Base-by-base conservation (phyloP, 331 rosid genomes). In the Pyrus hybrid region DNA sequence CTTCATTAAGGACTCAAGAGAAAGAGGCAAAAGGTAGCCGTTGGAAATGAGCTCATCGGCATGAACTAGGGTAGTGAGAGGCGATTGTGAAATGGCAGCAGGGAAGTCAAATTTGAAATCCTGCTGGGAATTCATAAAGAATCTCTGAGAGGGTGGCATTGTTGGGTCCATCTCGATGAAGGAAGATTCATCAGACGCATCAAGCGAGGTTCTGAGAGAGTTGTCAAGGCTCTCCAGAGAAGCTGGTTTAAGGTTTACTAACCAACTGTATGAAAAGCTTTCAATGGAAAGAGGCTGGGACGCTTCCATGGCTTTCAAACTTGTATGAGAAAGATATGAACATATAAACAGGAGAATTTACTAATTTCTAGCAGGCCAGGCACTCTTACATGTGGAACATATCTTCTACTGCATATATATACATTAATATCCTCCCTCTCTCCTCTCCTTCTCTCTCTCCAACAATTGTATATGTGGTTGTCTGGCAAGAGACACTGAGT, bases 151-250 rank as follows among this genome's bases (percentile, higher is more conserved):
- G 22, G 99, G 96, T 73, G 99, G 84, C 95, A 86, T 88, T 81
- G 86, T 88, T 62, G 99, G 99, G 75, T 94, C 97, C 99, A 94
- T 94, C 80, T 94, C 99, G 76, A 94, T 94, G 96, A 88, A 93
- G 71, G 96, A 90, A 69, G 89, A 84, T 81, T 88, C 95, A 80
- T 91, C 97, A 26, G 88, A 90, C 16, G 91, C 88, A 72, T 95
- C 97, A 17, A 94, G 70, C 11, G 91, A 88, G 67, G 88, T 69
- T 79, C 91, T 83, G 14, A 85, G 57, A 47, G 97, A 91, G 73
- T 68, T 84, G 33, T 84, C 91, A 11, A 85, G 80, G 85, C 83
- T 89, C 72, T 88, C 96, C 22, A 88, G 67, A 20, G 98, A 67
- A 63, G 57, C 57, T 51, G 77, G 96, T 77, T 84, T 90, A 2